Evolutionary conservation across 306 rosid genomes (phyloP), one percentile per base, ranked within the genome.

Genomic region (Carpinus fangiana): DNA sequence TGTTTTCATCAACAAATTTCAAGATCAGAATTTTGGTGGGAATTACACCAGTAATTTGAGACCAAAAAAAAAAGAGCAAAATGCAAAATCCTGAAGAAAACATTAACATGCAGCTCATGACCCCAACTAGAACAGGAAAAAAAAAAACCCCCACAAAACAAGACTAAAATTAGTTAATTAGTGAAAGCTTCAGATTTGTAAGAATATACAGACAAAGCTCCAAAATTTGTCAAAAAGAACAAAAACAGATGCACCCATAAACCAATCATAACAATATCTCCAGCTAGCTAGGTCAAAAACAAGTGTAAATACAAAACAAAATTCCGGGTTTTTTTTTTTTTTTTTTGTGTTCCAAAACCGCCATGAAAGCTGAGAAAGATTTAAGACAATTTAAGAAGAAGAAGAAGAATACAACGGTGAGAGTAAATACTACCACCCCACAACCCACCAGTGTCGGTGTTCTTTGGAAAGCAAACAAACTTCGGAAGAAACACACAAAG

Each of bases 361-460:
- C 73, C 77, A 72, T 72, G 43, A 61, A 79, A 36, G 73, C 26
- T 7, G 26, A 50, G 46, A 21, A 17, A 7, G 11, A 17, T 59
- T 31, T 68, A 78, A 68, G 47, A 72, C 50, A 31, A 31, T 36
- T 41, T 73, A 61, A 67, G 61, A 16, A 69, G 18, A 34, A 73
- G 67, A 7, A 23, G 14, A 34, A 52, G 60, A 26, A 34, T 51
- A 51, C 55, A 11, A 48, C 13, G 18, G 69, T 56, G 23, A 21
- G 47, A 78, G 56, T 62, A 26, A 54, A 46, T 75, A 78, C 46
- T 51, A 61, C 36, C 48, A 82, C 57, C 45, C 57, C 45, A 2
- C 65, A 50, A 74, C n/a, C 23, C 75, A 66, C 46, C 51, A 21
- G 73, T 73, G 84, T 84, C 79, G 82, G 84, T 80, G 81, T 75